phyloP scores from a whole-genome alignment of 768 basidiomycete species.

The Pleurotus citrinopileatus region DNA sequence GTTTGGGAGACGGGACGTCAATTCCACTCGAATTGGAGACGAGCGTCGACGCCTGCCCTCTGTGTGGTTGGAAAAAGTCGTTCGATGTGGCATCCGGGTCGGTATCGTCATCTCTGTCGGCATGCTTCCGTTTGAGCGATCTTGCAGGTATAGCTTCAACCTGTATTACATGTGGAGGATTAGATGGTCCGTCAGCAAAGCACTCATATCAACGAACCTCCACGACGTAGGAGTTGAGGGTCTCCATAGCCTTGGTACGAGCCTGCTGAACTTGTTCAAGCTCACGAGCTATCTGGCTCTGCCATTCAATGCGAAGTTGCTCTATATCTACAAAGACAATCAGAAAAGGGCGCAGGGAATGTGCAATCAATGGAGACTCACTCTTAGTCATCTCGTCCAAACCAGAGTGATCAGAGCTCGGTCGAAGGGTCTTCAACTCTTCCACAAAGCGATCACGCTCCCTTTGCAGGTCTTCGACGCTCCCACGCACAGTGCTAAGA shows the following conservation, averaged over 20 bases:
- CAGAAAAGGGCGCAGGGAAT: not conserved
- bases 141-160: slow-evolving; percentile 26
- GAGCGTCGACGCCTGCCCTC: slow-evolving; percentile 6
- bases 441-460: not conserved
- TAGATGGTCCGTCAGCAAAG: too few relatives aligned
- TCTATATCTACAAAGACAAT: slow-evolving; percentile 39
- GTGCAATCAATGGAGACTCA: slow-evolving; percentile 18
- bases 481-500: slow-evolving; percentile 14
- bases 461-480: not conserved
- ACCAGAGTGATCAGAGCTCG: slow-evolving; percentile 28
- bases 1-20: slow-evolving; percentile 38
- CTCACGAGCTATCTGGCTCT: slow-evolving; percentile 44
- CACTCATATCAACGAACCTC: slow-evolving; percentile 30
- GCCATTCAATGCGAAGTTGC: slow-evolving; percentile 36
- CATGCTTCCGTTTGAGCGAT: slow-evolving; percentile 65
- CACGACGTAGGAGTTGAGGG: slow-evolving; percentile 26
- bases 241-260: slow-evolving; percentile 34
- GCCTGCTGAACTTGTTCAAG: slow-evolving; percentile 40
- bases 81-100: too few relatives aligned
- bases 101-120: slow-evolving; percentile 35
- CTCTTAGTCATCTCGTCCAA: slow-evolving; percentile 41
- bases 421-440: slow-evolving; percentile 10
- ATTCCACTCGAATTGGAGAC: slow-evolving; percentile 9
- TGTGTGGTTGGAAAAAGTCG: too few relatives aligned
- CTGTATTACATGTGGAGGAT: slow-evolving; percentile 16